Evolutionary conservation across 2,329 filamentous ascomycete species (phyloP).

Genomic region (Neurospora sp.): DNA sequence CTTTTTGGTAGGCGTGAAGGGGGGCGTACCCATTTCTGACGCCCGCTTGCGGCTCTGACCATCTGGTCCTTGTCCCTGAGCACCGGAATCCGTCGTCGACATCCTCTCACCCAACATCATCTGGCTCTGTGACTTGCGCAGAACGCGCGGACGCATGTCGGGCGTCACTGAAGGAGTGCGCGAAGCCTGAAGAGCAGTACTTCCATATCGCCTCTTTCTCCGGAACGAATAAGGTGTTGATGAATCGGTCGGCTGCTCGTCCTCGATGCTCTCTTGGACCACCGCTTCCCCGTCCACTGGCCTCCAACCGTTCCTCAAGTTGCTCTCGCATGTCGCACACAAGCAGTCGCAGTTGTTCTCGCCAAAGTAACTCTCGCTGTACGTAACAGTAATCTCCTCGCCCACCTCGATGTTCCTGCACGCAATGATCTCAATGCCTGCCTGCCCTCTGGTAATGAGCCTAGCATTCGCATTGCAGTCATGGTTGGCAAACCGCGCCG

Average conservation of each 20-base stretch:
- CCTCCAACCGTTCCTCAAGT: constrained; percentile 74
- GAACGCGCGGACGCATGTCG: constrained; percentile 42
- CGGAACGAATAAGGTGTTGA: constrained; percentile 41
- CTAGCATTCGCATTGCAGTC: constrained; percentile 90
- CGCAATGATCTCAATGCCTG: constrained; percentile 86
- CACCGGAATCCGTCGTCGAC: constrained; percentile 26
- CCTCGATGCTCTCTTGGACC: constrained; percentile 45
- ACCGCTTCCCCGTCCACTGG: constrained; percentile 36
- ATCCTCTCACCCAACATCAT: constrained; percentile 24
- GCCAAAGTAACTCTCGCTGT: constrained; percentile 93
- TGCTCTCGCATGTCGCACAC: constrained; percentile 75
- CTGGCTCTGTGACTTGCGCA: constrained; percentile 27
- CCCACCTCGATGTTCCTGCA: constrained; percentile 71
- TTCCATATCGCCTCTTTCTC: constrained; percentile 41
- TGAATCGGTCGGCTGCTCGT: constrained; percentile 17
- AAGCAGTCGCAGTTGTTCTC: constrained; percentile 91
- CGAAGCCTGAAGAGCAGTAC: constrained; percentile 30
- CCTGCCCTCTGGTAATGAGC: constrained; percentile 71
- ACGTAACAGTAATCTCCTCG: constrained; percentile 94
- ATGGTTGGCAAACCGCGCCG: constrained; percentile 93
- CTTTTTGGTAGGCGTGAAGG: constrained; percentile 45
- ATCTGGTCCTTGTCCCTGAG: constrained; percentile 10
- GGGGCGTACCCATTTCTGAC: constrained; percentile 38
- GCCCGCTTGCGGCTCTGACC: constrained; percentile 29
- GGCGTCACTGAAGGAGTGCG: constrained; percentile 49